Conservation (phyloP, 2,329 filamentous ascomycete species). For the Monosporascus ibericus region DNA sequence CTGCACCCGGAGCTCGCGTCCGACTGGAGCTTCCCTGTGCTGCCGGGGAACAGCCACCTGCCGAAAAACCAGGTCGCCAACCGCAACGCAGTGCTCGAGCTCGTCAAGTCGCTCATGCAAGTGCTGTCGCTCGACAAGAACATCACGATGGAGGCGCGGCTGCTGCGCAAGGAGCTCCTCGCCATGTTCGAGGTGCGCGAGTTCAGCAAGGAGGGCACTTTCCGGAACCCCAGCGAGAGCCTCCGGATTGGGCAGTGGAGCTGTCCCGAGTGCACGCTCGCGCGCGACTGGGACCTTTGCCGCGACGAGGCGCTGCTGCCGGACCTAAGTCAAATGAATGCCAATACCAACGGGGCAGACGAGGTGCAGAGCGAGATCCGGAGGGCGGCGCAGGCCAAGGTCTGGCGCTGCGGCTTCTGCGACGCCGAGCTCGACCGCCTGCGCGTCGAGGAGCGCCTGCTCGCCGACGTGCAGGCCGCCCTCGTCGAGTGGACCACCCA, state of each 20-base stretch:
- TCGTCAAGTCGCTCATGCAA: conserved; percentile 91
- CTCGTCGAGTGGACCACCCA: conserved; percentile 80
- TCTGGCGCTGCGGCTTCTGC: conserved; percentile 76
- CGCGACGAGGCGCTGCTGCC: conserved; percentile 78
- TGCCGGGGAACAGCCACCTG: conserved; percentile 66
- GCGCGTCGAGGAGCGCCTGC: conserved; percentile 74
- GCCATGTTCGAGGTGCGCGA: conserved; percentile 90
- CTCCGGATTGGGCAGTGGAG: conserved; percentile 70
- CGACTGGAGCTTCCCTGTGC: conserved; percentile 79
- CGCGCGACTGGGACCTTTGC: conserved; percentile 85
- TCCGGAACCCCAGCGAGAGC: conserved; percentile 75
- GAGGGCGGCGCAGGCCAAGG: conserved; percentile 30
- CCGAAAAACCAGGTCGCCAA: conserved; percentile 30
- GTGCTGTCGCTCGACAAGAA: conserved; percentile 86
- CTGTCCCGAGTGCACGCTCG: conserved; percentile 85
- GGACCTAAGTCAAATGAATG: conserved; percentile 24
- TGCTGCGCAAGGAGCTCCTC: conserved; percentile 84
- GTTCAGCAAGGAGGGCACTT: conserved; percentile 82
- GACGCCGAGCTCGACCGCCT: conserved; percentile 70
- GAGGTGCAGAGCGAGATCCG: conserved; percentile 11
- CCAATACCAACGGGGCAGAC: conserved; percentile 5
- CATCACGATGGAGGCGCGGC: conserved; percentile 78
- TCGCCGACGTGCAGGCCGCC: conserved; percentile 68
- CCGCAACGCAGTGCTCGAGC: conserved; percentile 74
- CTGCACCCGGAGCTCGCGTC: conserved; percentile 80